Evolutionary conservation across 78 protist species (phyloP).

Genomic region (Dictyostelium capitatum): DNA sequence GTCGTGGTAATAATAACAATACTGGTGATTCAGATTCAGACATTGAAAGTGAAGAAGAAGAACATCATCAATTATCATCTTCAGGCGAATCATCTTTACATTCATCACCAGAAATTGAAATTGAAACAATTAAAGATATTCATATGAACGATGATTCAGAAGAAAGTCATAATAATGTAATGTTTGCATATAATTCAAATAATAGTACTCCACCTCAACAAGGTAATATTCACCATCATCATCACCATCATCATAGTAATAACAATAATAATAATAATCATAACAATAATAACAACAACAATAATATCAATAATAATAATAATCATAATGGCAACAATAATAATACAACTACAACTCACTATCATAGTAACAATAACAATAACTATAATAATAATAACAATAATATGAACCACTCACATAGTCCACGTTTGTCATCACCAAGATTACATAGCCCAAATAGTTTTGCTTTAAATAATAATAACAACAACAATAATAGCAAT

Average conservation of each 20-base stretch:
- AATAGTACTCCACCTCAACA: conserved; percentile 20
- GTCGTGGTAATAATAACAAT: background rate
- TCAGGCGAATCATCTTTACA: background rate
- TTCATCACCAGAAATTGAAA: conserved; percentile 23
- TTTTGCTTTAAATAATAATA: background rate
- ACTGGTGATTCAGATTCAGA: background rate
- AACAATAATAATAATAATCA: no score
- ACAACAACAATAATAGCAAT: background rate
- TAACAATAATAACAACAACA: no score
- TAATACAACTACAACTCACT: background rate
- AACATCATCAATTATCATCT: background rate
- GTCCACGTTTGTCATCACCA: conserved; percentile 14
- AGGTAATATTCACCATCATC: background rate
- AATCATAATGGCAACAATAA: background rate
- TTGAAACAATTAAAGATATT: conserved; percentile 4
- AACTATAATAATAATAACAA: background rate
- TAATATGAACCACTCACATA: background rate
- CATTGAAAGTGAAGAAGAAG: background rate
- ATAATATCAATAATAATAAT: background rate
- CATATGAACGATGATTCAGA: conserved; percentile 17
- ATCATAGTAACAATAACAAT: background rate
- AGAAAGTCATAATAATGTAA: background rate
- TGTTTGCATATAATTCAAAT: background rate
- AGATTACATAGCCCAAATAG: conserved; percentile 7
- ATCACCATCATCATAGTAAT: background rate